These are phyloP conservation scores for Suillus tomentosus DNA, from an alignment of 768 basidiomycete species.

Conservation along the genomic window DNA sequence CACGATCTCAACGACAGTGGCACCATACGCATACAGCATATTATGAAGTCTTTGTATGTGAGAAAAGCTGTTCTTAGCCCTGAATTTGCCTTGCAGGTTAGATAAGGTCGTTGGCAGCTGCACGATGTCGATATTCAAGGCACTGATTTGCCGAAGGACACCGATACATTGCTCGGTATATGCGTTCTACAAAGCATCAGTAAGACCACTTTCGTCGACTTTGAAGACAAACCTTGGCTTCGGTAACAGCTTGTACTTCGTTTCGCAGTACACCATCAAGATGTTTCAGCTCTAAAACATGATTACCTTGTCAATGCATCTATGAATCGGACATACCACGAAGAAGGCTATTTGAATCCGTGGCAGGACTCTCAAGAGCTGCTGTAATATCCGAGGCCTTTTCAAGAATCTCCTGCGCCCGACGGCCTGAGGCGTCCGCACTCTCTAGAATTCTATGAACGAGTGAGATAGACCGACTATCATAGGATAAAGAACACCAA, in stretches of 20 bases:
- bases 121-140: conserved; percentile 80
- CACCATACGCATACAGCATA: conserved; percentile 91
- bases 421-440: conserved; percentile 53
- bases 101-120: conserved; percentile 67
- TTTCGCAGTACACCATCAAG: conserved; percentile 61
- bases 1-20: conserved; percentile 88
- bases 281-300: conserved; percentile 57
- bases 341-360: conserved; percentile 50
- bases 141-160: conserved; percentile 73
- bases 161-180: conserved; percentile 69
- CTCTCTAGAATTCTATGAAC: conserved; percentile 57
- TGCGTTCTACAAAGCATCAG: conserved; percentile 55
- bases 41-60: conserved; percentile 88
- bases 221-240: conserved; percentile 48
- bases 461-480: conserved; percentile 3
- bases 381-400: conserved; percentile 53
- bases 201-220: conserved; percentile 10
- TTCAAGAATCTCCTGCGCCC: conserved; percentile 62
- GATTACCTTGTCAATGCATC: conserved; percentile 6
- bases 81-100: conserved; percentile 69
- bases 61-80: conserved; percentile 81
- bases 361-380: conserved; percentile 55
- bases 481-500: background rate
- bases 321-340: conserved; percentile 44
- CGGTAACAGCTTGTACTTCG: conserved; percentile 58